Evolutionary conservation across 768 basidiomycete species (phyloP).

Genomic region (Holtermanniella nyarrowii): DNA sequence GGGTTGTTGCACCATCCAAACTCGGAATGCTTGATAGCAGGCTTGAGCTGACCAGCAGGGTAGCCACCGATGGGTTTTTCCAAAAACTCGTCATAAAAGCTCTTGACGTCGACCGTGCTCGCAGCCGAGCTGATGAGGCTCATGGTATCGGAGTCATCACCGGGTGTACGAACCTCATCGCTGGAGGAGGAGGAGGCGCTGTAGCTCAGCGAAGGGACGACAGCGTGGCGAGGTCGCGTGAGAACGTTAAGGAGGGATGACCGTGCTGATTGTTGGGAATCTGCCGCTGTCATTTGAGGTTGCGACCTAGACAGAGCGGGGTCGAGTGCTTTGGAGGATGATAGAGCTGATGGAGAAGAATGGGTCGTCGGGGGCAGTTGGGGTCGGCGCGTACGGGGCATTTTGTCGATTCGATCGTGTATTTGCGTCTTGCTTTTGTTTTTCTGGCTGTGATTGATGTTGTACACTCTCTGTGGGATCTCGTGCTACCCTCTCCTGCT

Average conservation of each 20-base stretch:
- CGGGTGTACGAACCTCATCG: slow-evolving; percentile 3
- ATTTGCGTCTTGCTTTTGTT: too few species aligned
- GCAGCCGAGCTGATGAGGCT: slow-evolving; percentile 23
- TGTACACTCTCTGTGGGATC: background rate
- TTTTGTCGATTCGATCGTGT: too few species aligned
- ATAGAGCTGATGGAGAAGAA: slow-evolving; percentile 6
- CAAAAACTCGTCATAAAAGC: slow-evolving; percentile 24
- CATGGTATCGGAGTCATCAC: slow-evolving; percentile 27
- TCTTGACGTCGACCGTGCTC: slow-evolving; percentile 20
- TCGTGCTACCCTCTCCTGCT: too few species aligned
- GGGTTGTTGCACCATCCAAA: slow-evolving; percentile 84
- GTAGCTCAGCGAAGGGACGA: slow-evolving; percentile 3
- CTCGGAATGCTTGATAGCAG: slow-evolving; percentile 53
- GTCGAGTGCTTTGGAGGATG: slow-evolving; percentile 12
- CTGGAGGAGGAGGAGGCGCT: slow-evolving; percentile 3
- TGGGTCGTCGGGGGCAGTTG: background rate
- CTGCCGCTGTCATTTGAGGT: background rate
- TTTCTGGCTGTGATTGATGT: too few species aligned
- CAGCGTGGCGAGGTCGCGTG: slow-evolving; percentile 14
- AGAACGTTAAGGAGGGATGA: slow-evolving; percentile 34
- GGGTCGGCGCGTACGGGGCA: background rate
- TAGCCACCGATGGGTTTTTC: slow-evolving; percentile 29
- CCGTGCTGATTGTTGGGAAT: slow-evolving; percentile 19
- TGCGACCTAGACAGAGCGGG: slow-evolving; percentile 11
- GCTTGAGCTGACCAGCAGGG: slow-evolving; percentile 19